These are phyloP conservation scores for Xerocomus spinulosus DNA, from an alignment of 768 basidiomycete genomes.

Conservation along the genomic window DNA sequence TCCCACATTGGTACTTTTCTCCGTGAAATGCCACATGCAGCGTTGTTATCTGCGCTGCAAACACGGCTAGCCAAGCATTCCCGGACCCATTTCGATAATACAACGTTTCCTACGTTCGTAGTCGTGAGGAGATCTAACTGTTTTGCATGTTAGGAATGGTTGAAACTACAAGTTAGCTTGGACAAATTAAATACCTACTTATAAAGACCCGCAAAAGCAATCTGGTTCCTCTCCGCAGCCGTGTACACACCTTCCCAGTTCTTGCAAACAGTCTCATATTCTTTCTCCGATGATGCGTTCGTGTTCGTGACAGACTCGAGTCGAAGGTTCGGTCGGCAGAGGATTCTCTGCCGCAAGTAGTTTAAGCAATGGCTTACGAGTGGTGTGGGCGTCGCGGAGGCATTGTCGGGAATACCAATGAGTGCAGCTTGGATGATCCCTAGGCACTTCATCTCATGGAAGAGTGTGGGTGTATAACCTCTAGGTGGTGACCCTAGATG, in stretches of 20 bases:
- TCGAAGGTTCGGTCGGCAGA: conserved; percentile 28
- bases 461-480: conserved; percentile 34
- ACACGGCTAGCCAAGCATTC: no score
- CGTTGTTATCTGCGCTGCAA: no score
- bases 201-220: not conserved
- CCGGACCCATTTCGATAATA: no score
- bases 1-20: no score
- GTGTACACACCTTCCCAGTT: conserved; percentile 27
- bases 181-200: no score
- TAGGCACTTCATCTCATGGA: conserved; percentile 40
- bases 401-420: conserved; percentile 5
- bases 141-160: no score
- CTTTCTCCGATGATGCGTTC: conserved; percentile 2
- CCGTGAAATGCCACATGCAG: no score
- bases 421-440: conserved; percentile 30
- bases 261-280: conserved; percentile 23
- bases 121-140: no score
- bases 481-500: conserved; percentile 16
- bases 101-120: no score
- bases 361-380: conserved; percentile 32
- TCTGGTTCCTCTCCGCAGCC: conserved; percentile 19
- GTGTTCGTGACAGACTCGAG: conserved; percentile 22
- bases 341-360: conserved; percentile 32
- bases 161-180: no score
- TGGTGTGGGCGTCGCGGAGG: not conserved